Evolutionary conservation across 371 early-diverging fungal genomes (phyloP).

Genomic region (Agmasoma carcini): DNA sequence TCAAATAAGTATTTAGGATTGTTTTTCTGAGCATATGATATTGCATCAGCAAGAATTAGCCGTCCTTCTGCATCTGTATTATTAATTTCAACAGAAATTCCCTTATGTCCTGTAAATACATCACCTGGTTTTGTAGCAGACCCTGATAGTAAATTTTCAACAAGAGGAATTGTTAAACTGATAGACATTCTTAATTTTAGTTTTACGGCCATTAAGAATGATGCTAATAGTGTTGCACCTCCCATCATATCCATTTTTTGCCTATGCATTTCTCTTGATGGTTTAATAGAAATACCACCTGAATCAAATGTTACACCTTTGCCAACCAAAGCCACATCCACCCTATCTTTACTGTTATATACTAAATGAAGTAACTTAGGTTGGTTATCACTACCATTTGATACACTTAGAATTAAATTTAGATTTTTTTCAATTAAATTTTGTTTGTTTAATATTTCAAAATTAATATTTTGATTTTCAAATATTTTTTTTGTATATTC

Average conservation of each 20-base stretch:
- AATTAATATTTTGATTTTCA: slow-evolving; percentile 56
- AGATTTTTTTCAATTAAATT: slow-evolving; percentile 68
- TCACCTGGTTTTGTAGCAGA: slow-evolving; percentile 66
- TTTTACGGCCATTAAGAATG: slow-evolving; percentile 59
- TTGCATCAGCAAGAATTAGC: slow-evolving; percentile 59
- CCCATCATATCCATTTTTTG: slow-evolving; percentile 75
- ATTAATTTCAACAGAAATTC: slow-evolving; percentile 64
- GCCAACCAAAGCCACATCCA: slow-evolving; percentile 61
- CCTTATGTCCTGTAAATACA: slow-evolving; percentile 62
- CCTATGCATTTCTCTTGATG: slow-evolving; percentile 59
- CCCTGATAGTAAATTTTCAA: slow-evolving; percentile 64
- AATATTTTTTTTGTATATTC: slow-evolving; percentile 54
- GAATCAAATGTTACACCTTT: slow-evolving; percentile 60
- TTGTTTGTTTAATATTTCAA: slow-evolving; percentile 61
- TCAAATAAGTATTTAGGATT: slow-evolving; percentile 61
- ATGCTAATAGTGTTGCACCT: slow-evolving; percentile 60
- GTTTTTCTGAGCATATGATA: slow-evolving; percentile 59
- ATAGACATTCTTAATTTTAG: slow-evolving; percentile 59
- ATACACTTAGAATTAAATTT: slow-evolving; percentile 71
- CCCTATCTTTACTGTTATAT: slow-evolving; percentile 60
- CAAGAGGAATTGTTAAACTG: slow-evolving; percentile 58
- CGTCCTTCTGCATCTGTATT: slow-evolving; percentile 60
- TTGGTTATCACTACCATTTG: slow-evolving; percentile 69
- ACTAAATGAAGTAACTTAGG: slow-evolving; percentile 67
- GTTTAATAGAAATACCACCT: slow-evolving; percentile 67